A percentile compares a stretch with the other conserved stretches of the same genome.
Evolutionary conservation across 2,329 filamentous ascomycete species (phyloP).

Genomic region (Neospermospora avenae): DNA sequence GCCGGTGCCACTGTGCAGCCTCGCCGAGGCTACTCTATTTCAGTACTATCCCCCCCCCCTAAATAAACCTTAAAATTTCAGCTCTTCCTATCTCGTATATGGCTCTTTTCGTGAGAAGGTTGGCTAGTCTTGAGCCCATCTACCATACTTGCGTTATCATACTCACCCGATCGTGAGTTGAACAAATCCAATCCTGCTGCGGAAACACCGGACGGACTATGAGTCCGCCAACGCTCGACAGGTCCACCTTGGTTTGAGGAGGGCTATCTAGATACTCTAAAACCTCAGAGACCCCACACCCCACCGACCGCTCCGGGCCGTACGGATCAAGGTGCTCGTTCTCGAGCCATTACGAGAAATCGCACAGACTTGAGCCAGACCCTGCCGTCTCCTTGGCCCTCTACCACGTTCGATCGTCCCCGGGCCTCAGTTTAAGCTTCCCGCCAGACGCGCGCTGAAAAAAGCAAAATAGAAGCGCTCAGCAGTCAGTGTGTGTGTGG

Average conservation of each 20-base stretch:
- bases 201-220: background rate
- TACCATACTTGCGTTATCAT: background rate
- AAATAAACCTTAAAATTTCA: too few relatives aligned
- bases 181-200: background rate
- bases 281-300: too few relatives aligned
- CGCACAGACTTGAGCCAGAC: slow-evolving; percentile 6
- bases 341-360: background rate
- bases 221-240: background rate
- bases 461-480: background rate
- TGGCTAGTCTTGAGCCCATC: background rate
- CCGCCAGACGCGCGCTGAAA: slow-evolving; percentile 10
- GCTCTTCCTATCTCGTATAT: too few relatives aligned
- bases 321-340: too few relatives aligned
- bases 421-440: slow-evolving; percentile 11
- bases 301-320: slow-evolving; percentile 9
- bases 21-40: background rate
- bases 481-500: background rate
- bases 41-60: too few relatives aligned
- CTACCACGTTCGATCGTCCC: background rate
- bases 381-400: background rate
- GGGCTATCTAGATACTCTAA: too few relatives aligned
- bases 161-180: background rate
- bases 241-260: background rate
- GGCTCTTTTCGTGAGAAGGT: too few relatives aligned
- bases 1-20: background rate